Base-by-base conservation (phyloP, 2,329 filamentous ascomycete genomes). In the Pseudomassariella vexata region DNA sequence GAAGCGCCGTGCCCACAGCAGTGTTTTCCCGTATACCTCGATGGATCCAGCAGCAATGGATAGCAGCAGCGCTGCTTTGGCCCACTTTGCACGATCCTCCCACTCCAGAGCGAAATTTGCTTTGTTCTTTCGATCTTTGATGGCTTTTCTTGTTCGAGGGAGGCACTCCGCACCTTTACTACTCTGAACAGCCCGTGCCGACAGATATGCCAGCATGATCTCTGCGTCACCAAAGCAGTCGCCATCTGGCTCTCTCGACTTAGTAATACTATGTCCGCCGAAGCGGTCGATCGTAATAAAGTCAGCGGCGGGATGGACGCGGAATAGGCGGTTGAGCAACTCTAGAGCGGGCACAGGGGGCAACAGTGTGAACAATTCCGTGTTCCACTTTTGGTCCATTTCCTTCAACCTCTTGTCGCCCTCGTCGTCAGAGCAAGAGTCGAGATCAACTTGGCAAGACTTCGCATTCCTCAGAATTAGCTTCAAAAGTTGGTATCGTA, bases 1-100 rank as follows among this genome's bases (percentile, higher is more conserved):
- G 19, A 41, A 46, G 14, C 39, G 34, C 4, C 35, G 35, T 22
- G 39, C 36, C 45, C 45, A 48, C 2, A 32, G n/a, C 1, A 42
- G 21, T 2, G 38, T 41, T 5, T 40, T 37, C 12, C 28, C 35
- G 26, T 39, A 41, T 2, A 45, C 14, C 5, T 36, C 15, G 20
- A 47, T 18, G 3, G 36, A 38, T 6, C 42, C 38, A n/a, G 42
- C 39, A 11, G 44, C 40, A 8, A 42, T 33, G 4, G 40, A 37
- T 10, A 42, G 27, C 5, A 19, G 14, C 15, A 42, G 19, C 9
- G 35, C 37, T n/a, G 38, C 32, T 6, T 27, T 27, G 3, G 30
- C 34, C 36, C 27, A 41, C 5, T 30, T 26, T 9, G 36, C 34
- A 19, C 34, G 28, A 6, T 28, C 28, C 11, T 26, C 21, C 24